phyloP scores from a whole-genome alignment of 2,329 filamentous ascomycete species.

The Pezicula carpinea region DNA sequence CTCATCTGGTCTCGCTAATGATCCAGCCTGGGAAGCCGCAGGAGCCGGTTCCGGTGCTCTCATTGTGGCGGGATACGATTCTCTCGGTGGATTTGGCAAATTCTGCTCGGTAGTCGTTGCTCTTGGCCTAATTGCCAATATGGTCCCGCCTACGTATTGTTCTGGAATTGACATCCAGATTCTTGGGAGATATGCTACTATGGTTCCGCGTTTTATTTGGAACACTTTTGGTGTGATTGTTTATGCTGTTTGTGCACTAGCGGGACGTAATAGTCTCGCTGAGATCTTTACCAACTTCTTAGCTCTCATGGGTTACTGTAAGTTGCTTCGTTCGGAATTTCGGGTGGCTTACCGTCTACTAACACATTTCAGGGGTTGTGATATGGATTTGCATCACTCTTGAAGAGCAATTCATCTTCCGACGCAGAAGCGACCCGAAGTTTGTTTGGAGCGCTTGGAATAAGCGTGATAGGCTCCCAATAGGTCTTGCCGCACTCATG shows the following conservation, averaged over 20 bases:
- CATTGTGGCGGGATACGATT: conserved; percentile 54
- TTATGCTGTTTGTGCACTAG: conserved; percentile 23
- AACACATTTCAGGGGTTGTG: no score
- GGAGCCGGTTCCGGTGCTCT: conserved; percentile 54
- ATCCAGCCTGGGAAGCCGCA: conserved; percentile 51
- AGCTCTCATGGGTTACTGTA: conserved; percentile 66
- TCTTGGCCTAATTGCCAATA: conserved; percentile 59
- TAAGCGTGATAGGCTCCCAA: conserved; percentile 49
- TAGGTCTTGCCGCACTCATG: conserved; percentile 54
- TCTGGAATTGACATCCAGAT: conserved; percentile 60
- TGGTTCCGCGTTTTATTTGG: conserved; percentile 54
- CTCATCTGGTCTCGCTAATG: conserved; percentile 46
- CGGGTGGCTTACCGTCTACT: no score
- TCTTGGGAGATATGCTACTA: conserved; percentile 50
- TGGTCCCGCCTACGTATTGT: conserved; percentile 58
- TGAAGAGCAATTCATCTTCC: conserved; percentile 58
- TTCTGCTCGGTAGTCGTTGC: conserved; percentile 61
- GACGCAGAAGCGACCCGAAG: conserved; percentile 36
- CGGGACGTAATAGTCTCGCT: conserved; percentile 53
- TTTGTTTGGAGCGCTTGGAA: conserved; percentile 60
- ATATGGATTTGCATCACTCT: conserved; percentile 59
- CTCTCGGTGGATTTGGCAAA: conserved; percentile 55
- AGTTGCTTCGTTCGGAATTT: no score
- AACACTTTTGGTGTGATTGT: conserved; percentile 8
- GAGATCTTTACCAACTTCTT: conserved; percentile 65